phyloP scores from a whole-genome alignment of 805 yeast species.

The Candida maesae region DNA sequence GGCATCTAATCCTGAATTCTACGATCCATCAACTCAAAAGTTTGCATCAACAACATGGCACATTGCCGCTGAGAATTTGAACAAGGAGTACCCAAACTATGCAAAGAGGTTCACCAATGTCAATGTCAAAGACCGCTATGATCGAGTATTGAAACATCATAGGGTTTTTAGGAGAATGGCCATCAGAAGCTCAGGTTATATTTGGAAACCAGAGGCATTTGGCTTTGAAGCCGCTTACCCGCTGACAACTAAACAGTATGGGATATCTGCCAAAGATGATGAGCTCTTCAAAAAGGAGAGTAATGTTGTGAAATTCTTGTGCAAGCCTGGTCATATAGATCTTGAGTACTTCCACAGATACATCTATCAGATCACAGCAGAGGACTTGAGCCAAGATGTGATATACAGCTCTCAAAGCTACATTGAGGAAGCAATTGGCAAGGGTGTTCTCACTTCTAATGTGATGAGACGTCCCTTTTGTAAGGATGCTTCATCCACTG shows the following conservation, averaged over 20 bases:
- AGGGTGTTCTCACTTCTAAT: slow-evolving; percentile 20
- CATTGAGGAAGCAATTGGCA: slow-evolving; percentile 24
- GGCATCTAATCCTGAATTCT: slow-evolving; percentile 19
- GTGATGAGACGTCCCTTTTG: slow-evolving; percentile 13
- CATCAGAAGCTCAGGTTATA: slow-evolving; percentile 17
- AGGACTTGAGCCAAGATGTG: slow-evolving; percentile 14
- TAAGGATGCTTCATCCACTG: slow-evolving; percentile 4
- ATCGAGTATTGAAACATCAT: slow-evolving; percentile 26
- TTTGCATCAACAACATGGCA: slow-evolving; percentile 25
- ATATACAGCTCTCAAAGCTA: slow-evolving; percentile 20
- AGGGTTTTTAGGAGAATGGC: slow-evolving; percentile 25
- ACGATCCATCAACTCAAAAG: slow-evolving; percentile 13
- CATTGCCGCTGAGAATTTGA: slow-evolving; percentile 24
- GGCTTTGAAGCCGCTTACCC: slow-evolving; percentile 18
- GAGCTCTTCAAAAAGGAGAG: slow-evolving; percentile 15
- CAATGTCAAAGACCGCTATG: slow-evolving; percentile 27
- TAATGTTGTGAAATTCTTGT: slow-evolving; percentile 20
- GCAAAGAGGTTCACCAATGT: slow-evolving; percentile 27
- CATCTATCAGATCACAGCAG: slow-evolving; percentile 13
- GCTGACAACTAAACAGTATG: slow-evolving; percentile 13
- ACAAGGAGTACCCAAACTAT: slow-evolving; percentile 24
- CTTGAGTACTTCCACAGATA: slow-evolving; percentile 27
- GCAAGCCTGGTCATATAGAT: slow-evolving; percentile 26
- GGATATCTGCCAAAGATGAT: slow-evolving; percentile 14
- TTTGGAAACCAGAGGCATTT: slow-evolving; percentile 23